Evolutionary conservation across 306 rosid species (phyloP), one percentile per base, ranked within the genome.

Genomic region (Sicyos baderoa): DNA sequence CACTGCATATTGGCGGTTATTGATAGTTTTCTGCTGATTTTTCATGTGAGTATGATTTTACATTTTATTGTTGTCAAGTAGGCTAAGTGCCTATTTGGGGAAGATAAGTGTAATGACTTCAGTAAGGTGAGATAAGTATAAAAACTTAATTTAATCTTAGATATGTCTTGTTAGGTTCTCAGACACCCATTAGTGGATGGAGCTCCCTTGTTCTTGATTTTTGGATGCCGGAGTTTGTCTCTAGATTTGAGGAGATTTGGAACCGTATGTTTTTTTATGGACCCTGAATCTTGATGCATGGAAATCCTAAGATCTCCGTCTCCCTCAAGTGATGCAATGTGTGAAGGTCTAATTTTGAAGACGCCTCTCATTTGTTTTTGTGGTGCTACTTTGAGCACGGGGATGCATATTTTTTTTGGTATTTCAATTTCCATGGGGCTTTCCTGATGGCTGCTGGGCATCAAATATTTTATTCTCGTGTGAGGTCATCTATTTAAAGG

Each of bases 251-350:
- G 54, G 71, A 47, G 9, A 62, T 62, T 42, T 40, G 52, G 29
- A 63, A 44, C 35, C 54, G 5, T 44, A 19, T n/a, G 35, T 64
- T 19, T 44, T 44, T 64, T 2, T 64, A 29, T 40, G 17, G 70
- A 64, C 70, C 70, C 70, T 44, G 16, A 57, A 25, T 57, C 11
- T n/a, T 49, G 18, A 22, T 55, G 15, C 37, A 11, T 40, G 69
- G 17, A 53, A 48, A 50, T 73, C 17, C 54, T 74, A 65, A 61
- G 48, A 61, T 35, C 67, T 58, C 44, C 23, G 8, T 61, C 50
- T 35, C 27, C 49, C 68, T 56, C 10, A 49, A 61, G 68, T 61
- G 68, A 48, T 61, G 68, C 68, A 62, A 11, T 62, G 16, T 62
- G 49, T 40, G 68, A 27, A 17, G 50, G 5, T 37, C 29, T 62